These are phyloP conservation scores for Bidens hawaiensis DNA, from an alignment of 140 eudicot species.

Conservation along the genomic window DNA sequence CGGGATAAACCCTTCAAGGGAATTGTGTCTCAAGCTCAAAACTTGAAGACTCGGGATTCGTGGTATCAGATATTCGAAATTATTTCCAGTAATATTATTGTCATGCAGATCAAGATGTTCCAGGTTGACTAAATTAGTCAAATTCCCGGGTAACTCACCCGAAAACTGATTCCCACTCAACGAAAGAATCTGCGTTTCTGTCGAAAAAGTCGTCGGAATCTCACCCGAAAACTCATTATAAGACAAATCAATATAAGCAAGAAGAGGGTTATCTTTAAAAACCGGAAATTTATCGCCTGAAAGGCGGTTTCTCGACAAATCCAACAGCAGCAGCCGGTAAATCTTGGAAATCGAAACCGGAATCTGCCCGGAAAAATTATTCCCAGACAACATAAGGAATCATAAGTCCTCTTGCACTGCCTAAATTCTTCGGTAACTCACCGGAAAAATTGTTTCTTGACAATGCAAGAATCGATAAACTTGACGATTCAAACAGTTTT, in stretches of 20 bases:
- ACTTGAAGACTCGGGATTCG: constrained; percentile 38
- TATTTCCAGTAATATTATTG: constrained; percentile 39
- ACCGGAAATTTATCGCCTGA: constrained; percentile 39
- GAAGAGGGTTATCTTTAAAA: constrained; percentile 40
- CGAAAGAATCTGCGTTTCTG: constrained; percentile 37
- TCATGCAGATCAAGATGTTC: constrained; percentile 62
- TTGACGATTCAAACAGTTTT: constrained; percentile 38
- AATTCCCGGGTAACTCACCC: constrained; percentile 39
- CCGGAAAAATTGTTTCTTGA: constrained; percentile 57
- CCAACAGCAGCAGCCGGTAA: constrained; percentile 44
- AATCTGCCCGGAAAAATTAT: constrained; percentile 48
- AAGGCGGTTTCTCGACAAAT: constrained; percentile 52
- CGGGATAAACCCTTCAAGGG: constrained; percentile 42
- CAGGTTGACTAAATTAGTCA: constrained; percentile 36
- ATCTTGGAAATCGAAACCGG: constrained; percentile 48
- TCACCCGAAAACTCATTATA: constrained; percentile 43
- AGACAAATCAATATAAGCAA: constrained; percentile 45
- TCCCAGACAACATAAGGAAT: constrained; percentile 46
- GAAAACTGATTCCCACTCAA: constrained; percentile 46
- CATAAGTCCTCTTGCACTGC: constrained; percentile 40
- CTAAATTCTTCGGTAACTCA: constrained; percentile 47
- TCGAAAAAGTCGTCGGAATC: constrained; percentile 37
- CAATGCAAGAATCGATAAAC: constrained; percentile 43
- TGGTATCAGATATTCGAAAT: constrained; percentile 29
- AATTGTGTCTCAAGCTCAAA: constrained; percentile 45